Base-by-base conservation (phyloP, 1,284 basidiomycete genomes). In the Tetrapyrgos nigripes region DNA sequence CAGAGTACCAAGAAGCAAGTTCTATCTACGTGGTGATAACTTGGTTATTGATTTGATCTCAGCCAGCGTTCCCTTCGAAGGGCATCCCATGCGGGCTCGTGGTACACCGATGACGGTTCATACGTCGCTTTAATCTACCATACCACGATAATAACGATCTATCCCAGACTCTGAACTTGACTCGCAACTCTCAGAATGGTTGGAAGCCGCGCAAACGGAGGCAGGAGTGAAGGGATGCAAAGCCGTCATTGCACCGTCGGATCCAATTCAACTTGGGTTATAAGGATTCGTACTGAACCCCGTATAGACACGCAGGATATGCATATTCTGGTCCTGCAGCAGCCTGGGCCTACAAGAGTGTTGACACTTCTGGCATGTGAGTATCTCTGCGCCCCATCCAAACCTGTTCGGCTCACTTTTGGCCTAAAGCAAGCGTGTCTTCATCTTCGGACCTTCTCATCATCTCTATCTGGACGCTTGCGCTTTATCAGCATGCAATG, bases 371-470 rank as follows among this genome's bases (percentile, higher is more conserved):
- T 11, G 82, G 82, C 65, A 92, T 98, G 96, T 96, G 66, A 66
- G 89, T 73, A 40, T 10, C 31, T 54, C 13, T 26, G 46, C 27
- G 29, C 19, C 35, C 31, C 9, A 21, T 57, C 21, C 47, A 29
- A 58, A 65, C 57, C 64, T n/a, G 62, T 60, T 50, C n/a, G 33
- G 33, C 37, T 59, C 62, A 40, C 21, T 29, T 49, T 57, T 19
- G 6, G 26, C 28, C 46, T 52, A 14, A 68, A 98, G 96, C 55
- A 92, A 93, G 68, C 87, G 93, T 4, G 91, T 99, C 48, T 96
- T 99, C 70, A 86, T 99, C 54, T 86, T 99, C 3, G 97, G 97
- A 0, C 97, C 97, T 1, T 96, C 96, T 0, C 97, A 99, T 73
- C 94, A 98, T 68, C 84, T 92, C 64, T 94, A 96, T 71, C 79